Evolutionary conservation across 257 asterid genomes (phyloP).

Genomic region (Ophiorrhiza pumila): DNA sequence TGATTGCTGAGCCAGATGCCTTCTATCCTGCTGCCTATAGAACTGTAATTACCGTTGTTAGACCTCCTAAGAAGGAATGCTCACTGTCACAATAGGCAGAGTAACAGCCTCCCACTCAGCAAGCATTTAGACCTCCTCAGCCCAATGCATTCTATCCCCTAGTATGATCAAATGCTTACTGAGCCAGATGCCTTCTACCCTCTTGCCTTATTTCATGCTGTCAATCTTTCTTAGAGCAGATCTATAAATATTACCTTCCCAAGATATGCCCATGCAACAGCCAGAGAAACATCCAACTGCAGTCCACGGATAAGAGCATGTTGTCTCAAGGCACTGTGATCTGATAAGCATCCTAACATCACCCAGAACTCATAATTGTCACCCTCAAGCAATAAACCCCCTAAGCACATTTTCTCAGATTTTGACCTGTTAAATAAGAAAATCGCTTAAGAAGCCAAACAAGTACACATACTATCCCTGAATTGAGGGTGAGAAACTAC

Average conservation of each 20-base stretch:
- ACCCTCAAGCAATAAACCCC: slow-evolving; percentile 81
- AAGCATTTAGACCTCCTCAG: too few relatives aligned
- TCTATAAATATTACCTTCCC: slow-evolving; percentile 63
- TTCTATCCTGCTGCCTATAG: slow-evolving; percentile 67
- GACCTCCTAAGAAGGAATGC: slow-evolving; percentile 10
- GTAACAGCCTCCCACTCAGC: neutral
- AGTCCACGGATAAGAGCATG: slow-evolving; percentile 90
- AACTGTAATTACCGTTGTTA: slow-evolving; percentile 49
- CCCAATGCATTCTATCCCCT: too few relatives aligned
- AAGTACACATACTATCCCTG: slow-evolving; percentile 18
- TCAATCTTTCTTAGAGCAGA: neutral
- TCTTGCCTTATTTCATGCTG: neutral
- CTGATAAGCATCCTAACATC: slow-evolving; percentile 82
- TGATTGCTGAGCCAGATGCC: slow-evolving; percentile 81
- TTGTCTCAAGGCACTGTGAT: slow-evolving; percentile 59
- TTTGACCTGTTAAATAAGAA: slow-evolving; percentile 55
- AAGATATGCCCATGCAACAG: slow-evolving; percentile 95
- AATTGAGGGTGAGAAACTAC: slow-evolving; percentile 33
- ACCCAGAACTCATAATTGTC: slow-evolving; percentile 90
- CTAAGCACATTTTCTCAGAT: slow-evolving; percentile 94
- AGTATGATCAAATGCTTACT: too few relatives aligned
- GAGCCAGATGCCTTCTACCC: too few relatives aligned
- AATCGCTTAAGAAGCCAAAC: slow-evolving; percentile 30
- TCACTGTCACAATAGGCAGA: neutral
- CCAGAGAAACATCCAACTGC: slow-evolving; percentile 83